Conservation (phyloP, 495 filamentous ascomycete species). For the Penicillium odoratum region DNA sequence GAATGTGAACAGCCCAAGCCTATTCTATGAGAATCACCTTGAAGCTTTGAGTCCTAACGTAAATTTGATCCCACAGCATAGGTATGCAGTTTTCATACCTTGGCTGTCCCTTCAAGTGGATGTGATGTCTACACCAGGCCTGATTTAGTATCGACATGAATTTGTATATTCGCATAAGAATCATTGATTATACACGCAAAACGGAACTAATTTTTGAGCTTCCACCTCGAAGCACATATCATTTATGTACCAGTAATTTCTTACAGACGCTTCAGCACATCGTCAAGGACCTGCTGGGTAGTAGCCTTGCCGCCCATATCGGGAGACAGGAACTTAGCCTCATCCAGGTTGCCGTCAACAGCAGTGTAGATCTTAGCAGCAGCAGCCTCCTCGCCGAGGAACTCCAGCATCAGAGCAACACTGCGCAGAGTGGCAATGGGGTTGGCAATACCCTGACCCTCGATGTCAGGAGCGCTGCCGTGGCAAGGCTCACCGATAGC, state of each 20-base stretch:
- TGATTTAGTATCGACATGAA: background rate
- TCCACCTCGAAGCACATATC: background rate
- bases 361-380: slow-evolving; percentile 87
- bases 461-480: slow-evolving; percentile 92
- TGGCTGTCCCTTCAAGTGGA: no score
- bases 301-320: slow-evolving; percentile 88
- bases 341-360: slow-evolving; percentile 88
- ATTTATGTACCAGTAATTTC: slow-evolving; percentile 22
- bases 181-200: slow-evolving; percentile 6
- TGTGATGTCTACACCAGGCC: background rate
- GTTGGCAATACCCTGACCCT: slow-evolving; percentile 88
- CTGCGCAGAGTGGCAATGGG: slow-evolving; percentile 93
- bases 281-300: slow-evolving; percentile 85
- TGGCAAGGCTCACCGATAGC: slow-evolving; percentile 99
- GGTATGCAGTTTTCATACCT: no score
- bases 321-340: slow-evolving; percentile 77
- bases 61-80: no score
- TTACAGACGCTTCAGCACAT: slow-evolving; percentile 85
- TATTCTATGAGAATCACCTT: no score
- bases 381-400: slow-evolving; percentile 79
- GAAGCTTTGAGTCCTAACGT: no score
- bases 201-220: background rate
- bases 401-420: slow-evolving; percentile 94
- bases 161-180: background rate
- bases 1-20: no score